Base-by-base conservation (phyloP, 1,284 basidiomycete species). In the Ganoderma boninense region DNA sequence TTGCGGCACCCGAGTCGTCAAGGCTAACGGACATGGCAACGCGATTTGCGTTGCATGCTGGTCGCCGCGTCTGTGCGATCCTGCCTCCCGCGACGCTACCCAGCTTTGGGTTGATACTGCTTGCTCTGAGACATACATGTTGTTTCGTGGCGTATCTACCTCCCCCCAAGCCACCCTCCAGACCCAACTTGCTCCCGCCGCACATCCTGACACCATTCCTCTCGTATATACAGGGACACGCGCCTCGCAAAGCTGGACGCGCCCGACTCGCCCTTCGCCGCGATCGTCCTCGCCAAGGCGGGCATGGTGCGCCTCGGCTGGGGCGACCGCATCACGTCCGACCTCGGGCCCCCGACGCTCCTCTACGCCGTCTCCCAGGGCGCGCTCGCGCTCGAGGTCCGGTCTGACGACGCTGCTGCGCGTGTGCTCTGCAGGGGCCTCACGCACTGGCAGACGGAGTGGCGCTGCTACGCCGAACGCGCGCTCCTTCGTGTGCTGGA, bases 311-410 rank as follows among this genome's bases (percentile, higher is more conserved):
- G 97, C 35, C 83, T 97, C 46, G 91, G 90, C 56, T 87, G 93
- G 83, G 87, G 85, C n/a, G 81, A 90, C 77, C 92, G 97, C 68
- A 91, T 97, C 76, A 96, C 96, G 1, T 82, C 89, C 52, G 92
- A 95, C 78, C 82, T 99, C 72, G 82, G 81, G 5, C 89, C 94
- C 5, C 95, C 96, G 2, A 89, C 87, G 1, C 85, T 98, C 52
- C 92, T 91, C 79, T 89, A 98, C 79, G 97, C 98, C 10, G 97
- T 99, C 71, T 95, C 96, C 1, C 97, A 99, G 84, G 97, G 97
- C 56, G 96, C 97, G 8, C 86, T 99, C 40, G 96, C 86, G 0
- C 87, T 99, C 64, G 98, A 99, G 83, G 92, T 97, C 69, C 92
- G 97, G 52, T 82, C 87, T 11, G 86, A 90, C 74, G 96, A 97